A percentile compares a stretch with the other conserved stretches of the same genome.
Evolutionary conservation across 176 grass and related monocot genomes (phyloP).

Genomic region (Zoysia pacifica): DNA sequence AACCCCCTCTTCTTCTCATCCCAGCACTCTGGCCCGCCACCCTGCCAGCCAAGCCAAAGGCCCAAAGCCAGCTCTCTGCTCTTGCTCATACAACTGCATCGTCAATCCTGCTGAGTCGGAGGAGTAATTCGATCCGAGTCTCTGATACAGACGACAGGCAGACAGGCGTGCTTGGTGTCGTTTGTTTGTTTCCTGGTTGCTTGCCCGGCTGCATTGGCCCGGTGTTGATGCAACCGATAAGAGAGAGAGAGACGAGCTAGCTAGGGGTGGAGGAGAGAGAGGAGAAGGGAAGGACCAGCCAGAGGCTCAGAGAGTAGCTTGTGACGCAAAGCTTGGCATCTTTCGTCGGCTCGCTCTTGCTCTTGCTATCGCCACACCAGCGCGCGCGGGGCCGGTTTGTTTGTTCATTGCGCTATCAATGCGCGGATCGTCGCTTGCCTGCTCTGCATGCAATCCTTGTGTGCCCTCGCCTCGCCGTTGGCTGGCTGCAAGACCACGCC

Average conservation of each 20-base stretch:
- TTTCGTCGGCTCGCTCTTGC: not conserved
- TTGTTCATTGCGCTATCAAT: constrained; percentile 14
- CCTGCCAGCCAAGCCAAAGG: not conserved
- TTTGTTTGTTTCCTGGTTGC: constrained; percentile 25
- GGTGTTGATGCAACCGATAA: not conserved
- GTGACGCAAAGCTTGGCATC: constrained; percentile 57
- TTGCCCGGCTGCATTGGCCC: constrained; percentile 6
- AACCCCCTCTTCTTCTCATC: not conserved
- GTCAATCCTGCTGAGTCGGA: not conserved
- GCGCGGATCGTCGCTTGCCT: constrained; percentile 33
- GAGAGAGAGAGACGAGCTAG: not conserved
- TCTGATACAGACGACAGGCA: not conserved
- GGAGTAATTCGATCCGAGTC: not conserved
- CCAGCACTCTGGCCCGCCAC: not conserved
- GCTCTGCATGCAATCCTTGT: constrained; percentile 21
- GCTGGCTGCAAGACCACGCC: not conserved
- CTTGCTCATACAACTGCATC: not conserved
- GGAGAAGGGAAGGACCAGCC: not conserved
- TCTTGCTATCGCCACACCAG: not conserved
- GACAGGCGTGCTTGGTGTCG: not conserved
- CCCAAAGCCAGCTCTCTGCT: not conserved
- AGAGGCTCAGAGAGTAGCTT: not conserved
- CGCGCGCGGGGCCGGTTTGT: too few species aligned
- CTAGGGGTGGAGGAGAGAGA: not conserved
- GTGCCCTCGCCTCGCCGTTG: constrained; percentile 7